These are phyloP conservation scores for Boletus rex-veris DNA, from an alignment of 768 basidiomycete species.

Conservation along the genomic window DNA sequence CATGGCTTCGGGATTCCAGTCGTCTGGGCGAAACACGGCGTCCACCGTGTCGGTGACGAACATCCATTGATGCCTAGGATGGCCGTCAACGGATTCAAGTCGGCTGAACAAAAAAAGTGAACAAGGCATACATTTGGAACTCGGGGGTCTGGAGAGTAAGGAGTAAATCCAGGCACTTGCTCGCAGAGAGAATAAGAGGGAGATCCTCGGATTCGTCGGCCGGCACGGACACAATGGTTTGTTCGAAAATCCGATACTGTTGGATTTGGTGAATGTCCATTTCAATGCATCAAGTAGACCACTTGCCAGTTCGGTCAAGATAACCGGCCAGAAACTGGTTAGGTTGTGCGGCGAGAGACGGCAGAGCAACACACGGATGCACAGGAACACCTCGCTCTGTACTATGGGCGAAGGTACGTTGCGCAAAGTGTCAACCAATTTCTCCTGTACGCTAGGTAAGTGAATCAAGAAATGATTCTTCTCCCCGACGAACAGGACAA, in stretches of 20 bases:
- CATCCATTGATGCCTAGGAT: conserved; percentile 88
- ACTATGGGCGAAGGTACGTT: conserved; percentile 78
- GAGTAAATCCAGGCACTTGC: conserved; percentile 93
- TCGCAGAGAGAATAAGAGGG: conserved; percentile 77
- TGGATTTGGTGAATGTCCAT: neutral
- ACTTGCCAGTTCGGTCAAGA: conserved; percentile 83
- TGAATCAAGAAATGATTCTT: conserved; percentile 89
- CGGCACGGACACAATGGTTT: conserved; percentile 65
- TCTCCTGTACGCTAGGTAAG: conserved; percentile 94
- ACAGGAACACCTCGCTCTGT: conserved; percentile 92
- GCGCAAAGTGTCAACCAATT: conserved; percentile 87
- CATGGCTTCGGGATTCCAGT: conserved; percentile 81
- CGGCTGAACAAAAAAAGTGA: neutral
- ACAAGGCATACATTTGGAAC: conserved; percentile 79
- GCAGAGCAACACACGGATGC: conserved; percentile 86
- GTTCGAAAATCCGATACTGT: conserved; percentile 89
- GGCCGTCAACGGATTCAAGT: conserved; percentile 2
- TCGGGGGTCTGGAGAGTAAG: conserved; percentile 93
- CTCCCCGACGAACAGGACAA: conserved; percentile 81
- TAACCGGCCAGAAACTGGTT: conserved; percentile 94
- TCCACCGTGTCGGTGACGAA: conserved; percentile 98
- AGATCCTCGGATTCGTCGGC: conserved; percentile 84
- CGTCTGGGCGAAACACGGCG: conserved; percentile 82
- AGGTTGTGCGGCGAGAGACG: conserved; percentile 88
- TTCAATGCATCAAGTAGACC: conserved; percentile 13